Conservation (phyloP, 306 rosid genomes). For the Begonia masoniana region DNA sequence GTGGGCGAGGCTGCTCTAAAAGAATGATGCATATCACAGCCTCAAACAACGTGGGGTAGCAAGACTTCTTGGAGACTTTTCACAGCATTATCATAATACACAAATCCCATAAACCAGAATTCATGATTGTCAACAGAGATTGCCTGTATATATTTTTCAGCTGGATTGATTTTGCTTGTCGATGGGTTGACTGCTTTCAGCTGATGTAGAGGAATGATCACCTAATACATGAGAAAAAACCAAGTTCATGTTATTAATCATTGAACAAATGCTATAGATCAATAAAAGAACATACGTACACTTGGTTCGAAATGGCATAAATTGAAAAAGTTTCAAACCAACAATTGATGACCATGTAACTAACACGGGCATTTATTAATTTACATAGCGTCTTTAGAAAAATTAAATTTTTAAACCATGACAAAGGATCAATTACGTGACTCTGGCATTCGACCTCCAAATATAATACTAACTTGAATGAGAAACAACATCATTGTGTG, state of each 20-base stretch:
- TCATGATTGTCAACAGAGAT: slow-evolving; percentile 67
- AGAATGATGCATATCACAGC: background rate
- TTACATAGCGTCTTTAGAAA: no score
- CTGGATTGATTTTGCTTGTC: slow-evolving; percentile 43
- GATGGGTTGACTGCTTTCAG: slow-evolving; percentile 79
- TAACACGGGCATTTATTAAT: no score
- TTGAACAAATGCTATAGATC: background rate
- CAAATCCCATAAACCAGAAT: slow-evolving; percentile 96
- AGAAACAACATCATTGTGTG: no score
- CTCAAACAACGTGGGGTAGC: slow-evolving; percentile 2
- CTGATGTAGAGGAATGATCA: slow-evolving; percentile 68
- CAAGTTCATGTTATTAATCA: background rate
- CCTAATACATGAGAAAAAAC: slow-evolving; percentile 26
- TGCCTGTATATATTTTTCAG: slow-evolving; percentile 75
- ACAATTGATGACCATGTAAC: no score
- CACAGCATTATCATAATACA: slow-evolving; percentile 56
- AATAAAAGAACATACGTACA: no score
- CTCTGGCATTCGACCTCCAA: no score
- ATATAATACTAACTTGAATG: no score
- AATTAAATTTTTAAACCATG: no score
- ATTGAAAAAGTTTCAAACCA: no score
- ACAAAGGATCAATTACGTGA: no score
- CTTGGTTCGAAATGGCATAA: no score
- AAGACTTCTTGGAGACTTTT: slow-evolving; percentile 40
- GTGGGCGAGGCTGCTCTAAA: background rate